Conservation (phyloP, 108 stramenopile species). For the Schizochytrium sp. region DNA sequence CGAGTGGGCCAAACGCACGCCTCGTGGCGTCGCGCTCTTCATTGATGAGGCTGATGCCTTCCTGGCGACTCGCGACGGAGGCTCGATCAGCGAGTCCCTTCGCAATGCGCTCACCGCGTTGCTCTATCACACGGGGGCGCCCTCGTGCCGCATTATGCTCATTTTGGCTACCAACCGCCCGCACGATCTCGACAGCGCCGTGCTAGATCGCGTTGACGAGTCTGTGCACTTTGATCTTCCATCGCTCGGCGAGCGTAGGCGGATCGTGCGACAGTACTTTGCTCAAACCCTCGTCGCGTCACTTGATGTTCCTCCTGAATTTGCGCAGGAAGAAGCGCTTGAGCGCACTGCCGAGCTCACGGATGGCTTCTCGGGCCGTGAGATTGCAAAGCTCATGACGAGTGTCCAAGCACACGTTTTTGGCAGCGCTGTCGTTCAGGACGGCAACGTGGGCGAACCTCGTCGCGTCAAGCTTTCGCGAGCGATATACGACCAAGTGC, state of each 20-base stretch:
- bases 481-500: too few relatives aligned
- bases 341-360: slow-evolving; percentile 69
- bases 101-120: slow-evolving; percentile 97
- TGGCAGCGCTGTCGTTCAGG: slow-evolving; percentile 40
- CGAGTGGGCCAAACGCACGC: slow-evolving; percentile 93
- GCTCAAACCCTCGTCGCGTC: slow-evolving; percentile 67
- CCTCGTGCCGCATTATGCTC: slow-evolving; percentile 89
- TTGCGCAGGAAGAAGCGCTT: slow-evolving; percentile 59
- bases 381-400: slow-evolving; percentile 93
- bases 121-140: slow-evolving; percentile 74
- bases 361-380: slow-evolving; percentile 91
- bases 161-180: slow-evolving; percentile 98
- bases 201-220: slow-evolving; percentile 98
- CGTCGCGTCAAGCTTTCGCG: too few relatives aligned
- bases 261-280: slow-evolving; percentile 90
- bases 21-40: slow-evolving; percentile 84
- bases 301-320: slow-evolving; percentile 62
- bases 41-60: slow-evolving; percentile 99
- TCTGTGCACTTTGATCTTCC: slow-evolving; percentile 93
- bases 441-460: background rate
- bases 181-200: slow-evolving; percentile 88
- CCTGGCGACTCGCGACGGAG: slow-evolving; percentile 76
- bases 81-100: slow-evolving; percentile 85
- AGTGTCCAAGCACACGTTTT: slow-evolving; percentile 98
- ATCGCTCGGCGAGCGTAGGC: slow-evolving; percentile 67